Conservation (phyloP, 768 basidiomycete species). For the Podaxis sp. region DNA sequence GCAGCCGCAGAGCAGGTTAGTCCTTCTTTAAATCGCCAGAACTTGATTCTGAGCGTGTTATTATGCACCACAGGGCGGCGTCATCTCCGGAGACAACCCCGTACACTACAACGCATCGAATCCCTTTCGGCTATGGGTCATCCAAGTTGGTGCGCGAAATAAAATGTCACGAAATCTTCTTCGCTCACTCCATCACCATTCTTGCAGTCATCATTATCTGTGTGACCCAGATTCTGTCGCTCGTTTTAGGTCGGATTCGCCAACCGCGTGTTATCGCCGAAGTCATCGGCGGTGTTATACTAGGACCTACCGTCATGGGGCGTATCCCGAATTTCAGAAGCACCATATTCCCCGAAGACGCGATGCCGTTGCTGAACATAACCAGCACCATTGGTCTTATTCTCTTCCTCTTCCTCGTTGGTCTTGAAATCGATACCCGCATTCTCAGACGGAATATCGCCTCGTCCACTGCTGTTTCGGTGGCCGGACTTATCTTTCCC, state of each 20-base stretch:
- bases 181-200: background rate
- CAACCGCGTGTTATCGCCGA: constrained; percentile 96
- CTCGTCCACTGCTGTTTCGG: constrained; percentile 57
- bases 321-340: constrained; percentile 72
- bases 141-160: constrained; percentile 61
- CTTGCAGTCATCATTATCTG: constrained; percentile 71
- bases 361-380: constrained; percentile 61
- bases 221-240: constrained; percentile 72
- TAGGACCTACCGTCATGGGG: constrained; percentile 79
- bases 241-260: constrained; percentile 63
- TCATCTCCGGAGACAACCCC: constrained; percentile 80
- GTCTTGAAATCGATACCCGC: constrained; percentile 77
- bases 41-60: background rate
- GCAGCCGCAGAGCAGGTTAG: constrained; percentile 50
- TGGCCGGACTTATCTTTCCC: constrained; percentile 71
- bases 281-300: constrained; percentile 85
- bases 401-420: constrained; percentile 82
- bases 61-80: constrained; percentile 54
- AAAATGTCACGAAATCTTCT: background rate
- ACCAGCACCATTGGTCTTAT: constrained; percentile 76
- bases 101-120: constrained; percentile 56
- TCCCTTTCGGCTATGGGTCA: constrained; percentile 75
- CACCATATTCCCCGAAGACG: constrained; percentile 54
- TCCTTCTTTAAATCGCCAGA: background rate
- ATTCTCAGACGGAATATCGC: constrained; percentile 64